Evolutionary conservation across 345 rosid species (phyloP), one percentile per base, ranked within the genome.

Genomic region (Gossypium raimondii): DNA sequence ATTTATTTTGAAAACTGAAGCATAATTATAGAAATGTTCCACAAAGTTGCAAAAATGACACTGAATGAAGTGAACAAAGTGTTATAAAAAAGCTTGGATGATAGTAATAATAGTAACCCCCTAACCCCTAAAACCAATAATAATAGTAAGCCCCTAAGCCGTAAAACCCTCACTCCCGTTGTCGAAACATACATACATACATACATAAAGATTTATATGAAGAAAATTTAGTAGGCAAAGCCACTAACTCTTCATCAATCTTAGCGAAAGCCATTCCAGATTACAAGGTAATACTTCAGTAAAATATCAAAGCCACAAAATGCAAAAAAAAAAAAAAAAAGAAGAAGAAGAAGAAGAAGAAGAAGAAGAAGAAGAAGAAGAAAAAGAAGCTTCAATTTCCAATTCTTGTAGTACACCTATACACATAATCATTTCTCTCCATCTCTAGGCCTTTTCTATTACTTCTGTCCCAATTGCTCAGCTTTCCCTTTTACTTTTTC

Each of bases 381-480:
- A 20, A 20, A 1, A 20, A 20, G 22, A 20, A 44, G 34, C 12
- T 66, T 66, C 34, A 66, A 66, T 66, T 18, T 52, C 24, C 3
- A 14, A 20, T 20, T 20, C 51, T 66, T 2, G 70, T 45, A 44
- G 45, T 14, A 22, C 55, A 44, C 53, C 53, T 11, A 25, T 2
- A 44, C 27, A 66, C 16, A 66, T 66, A 44, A 14, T 45, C 70
- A 66, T 66, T 48, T 44, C 52, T 44, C 70, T 18, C n/a, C n/a
- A 14, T 45, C 34, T 66, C 34, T 45, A 11, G 53, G 9, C 13
- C 29, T 6, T 66, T 66, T 20, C 53, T 44, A 14, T 11, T 9
- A 8, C 11, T 62, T 65, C 51, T 18, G 9, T 45, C 6, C 53
- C 53, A 66, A 14, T 66, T 44, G 53, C 52, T 44, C 34, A 2